These are phyloP conservation scores for Penicillium sp. DNA, from an alignment of 2,329 filamentous ascomycete genomes.

Conservation along the genomic window DNA sequence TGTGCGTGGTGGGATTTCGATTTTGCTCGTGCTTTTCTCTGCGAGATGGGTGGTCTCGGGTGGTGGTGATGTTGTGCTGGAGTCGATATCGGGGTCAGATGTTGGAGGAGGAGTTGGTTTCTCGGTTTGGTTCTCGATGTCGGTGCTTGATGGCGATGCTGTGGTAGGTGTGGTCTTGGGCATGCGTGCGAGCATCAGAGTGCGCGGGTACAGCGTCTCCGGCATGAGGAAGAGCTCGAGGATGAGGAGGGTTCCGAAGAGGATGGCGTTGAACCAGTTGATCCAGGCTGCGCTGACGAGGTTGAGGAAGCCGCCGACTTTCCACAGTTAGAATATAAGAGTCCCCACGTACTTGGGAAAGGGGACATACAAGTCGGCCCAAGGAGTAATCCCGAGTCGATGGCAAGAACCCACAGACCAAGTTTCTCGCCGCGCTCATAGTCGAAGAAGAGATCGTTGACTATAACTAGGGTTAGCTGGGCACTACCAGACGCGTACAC, in stretches of 20 bases:
- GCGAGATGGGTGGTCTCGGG: neutral
- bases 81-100: neutral
- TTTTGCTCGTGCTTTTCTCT: constrained; percentile 8
- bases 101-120: neutral
- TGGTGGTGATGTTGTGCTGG: neutral
- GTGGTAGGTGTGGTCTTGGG: constrained; percentile 24
- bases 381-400: constrained; percentile 57
- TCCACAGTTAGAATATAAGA: neutral
- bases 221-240: constrained; percentile 58
- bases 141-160: constrained; percentile 34
- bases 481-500: neutral
- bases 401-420: constrained; percentile 62
- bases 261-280: constrained; percentile 60
- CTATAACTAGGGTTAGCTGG: constrained; percentile 20
- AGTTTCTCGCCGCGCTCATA: constrained; percentile 61
- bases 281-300: constrained; percentile 57
- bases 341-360: too few species aligned
- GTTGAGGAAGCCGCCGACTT: constrained; percentile 59
- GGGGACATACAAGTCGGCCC: constrained; percentile 51
- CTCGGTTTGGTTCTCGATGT: neutral
- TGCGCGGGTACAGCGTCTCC: constrained; percentile 62
- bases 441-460: constrained; percentile 62
- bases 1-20: constrained; percentile 40
- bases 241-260: constrained; percentile 55
- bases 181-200: constrained; percentile 51